A percentile compares a stretch with the other conserved stretches of the same genome.
Conservation (phyloP, 257 asterid species). For the Euphrasia confusa region DNA sequence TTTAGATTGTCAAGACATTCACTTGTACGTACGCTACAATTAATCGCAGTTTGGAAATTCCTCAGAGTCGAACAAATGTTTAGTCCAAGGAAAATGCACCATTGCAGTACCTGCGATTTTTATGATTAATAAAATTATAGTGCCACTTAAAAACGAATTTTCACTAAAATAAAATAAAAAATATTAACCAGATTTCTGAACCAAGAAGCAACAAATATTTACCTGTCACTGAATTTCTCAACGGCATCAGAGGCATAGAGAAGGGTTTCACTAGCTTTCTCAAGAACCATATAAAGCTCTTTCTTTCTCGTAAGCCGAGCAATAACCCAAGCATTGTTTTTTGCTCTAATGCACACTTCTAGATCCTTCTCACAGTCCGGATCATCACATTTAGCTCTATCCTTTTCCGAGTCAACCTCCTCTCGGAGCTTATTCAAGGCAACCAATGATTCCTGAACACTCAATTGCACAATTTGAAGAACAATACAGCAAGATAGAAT, state of each 20-base stretch:
- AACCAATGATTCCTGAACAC: conserved; percentile 71
- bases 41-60: too few relatives aligned
- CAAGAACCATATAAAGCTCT: conserved; percentile 94
- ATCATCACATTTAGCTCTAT: conserved; percentile 48
- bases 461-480: not conserved
- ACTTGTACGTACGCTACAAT: not conserved
- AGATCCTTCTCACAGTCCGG: conserved; percentile 54
- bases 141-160: not conserved
- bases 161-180: not conserved
- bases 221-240: conserved; percentile 95
- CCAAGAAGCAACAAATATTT: conserved; percentile 14
- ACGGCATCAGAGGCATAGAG: conserved; percentile 88
- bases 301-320: conserved; percentile 74
- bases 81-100: conserved; percentile 70
- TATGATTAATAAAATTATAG: not conserved
- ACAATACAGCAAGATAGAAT: conserved; percentile 1
- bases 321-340: conserved; percentile 92
- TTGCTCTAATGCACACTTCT: conserved; percentile 76
- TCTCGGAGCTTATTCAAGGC: conserved; percentile 77
- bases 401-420: conserved; percentile 77
- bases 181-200: conserved; percentile 13
- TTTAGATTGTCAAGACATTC: not conserved
- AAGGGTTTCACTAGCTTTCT: conserved; percentile 92
- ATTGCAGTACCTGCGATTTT: conserved; percentile 64
- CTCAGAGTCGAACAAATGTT: conserved; percentile 10